Evolutionary conservation across 2,329 filamentous ascomycete species (phyloP), one percentile per base, ranked within the genome.

Genomic region (Botrytis paeoniae): DNA sequence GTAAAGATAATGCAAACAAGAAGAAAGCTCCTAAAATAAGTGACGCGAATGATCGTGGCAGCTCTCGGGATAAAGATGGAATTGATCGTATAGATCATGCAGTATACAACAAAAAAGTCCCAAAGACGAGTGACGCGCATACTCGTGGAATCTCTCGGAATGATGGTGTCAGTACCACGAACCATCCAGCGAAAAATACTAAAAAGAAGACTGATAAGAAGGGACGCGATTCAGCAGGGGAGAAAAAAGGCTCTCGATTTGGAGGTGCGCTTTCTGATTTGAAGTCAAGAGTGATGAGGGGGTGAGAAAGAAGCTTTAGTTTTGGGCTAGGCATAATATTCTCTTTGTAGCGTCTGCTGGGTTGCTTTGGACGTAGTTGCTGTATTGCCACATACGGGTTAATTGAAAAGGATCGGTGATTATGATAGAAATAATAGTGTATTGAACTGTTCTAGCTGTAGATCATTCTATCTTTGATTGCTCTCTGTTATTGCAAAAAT

Each of bases 91-190:
- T 37, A 1, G 22, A 61, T 25, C 12, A 25, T 35, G 10, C 8
- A 20, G 6, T 1, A 35, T 22, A 35, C 18, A 37, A 37, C 0
- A 25, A 61, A 10, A 37, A 25, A 25, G 32, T 5, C 14, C 3
- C 10, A 6, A 60, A 25, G 5, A 9, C 32, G 3, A 37, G 20
- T 16, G 20, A 8, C 20, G 1, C 10, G 35, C 7, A 16, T 16
- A 4, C 22, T 25, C 22, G 18, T 22, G 16, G 32, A 39, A 61
- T 14, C 14, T 8, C 12, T 61, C 22, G 14, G 16, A 61, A 37
- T 2, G 22, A 3, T 5, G 22, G 9, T 18, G 12, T 4, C 6
- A 1, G 10, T 35, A 16, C 22, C 10, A 1, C 6, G 3, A 61
- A n/a, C 12, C 4, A 61, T 10, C 32, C 32, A 16, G 59, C 10